phyloP scores from a whole-genome alignment of 768 basidiomycete genomes.

The Cytidiella melzeri region DNA sequence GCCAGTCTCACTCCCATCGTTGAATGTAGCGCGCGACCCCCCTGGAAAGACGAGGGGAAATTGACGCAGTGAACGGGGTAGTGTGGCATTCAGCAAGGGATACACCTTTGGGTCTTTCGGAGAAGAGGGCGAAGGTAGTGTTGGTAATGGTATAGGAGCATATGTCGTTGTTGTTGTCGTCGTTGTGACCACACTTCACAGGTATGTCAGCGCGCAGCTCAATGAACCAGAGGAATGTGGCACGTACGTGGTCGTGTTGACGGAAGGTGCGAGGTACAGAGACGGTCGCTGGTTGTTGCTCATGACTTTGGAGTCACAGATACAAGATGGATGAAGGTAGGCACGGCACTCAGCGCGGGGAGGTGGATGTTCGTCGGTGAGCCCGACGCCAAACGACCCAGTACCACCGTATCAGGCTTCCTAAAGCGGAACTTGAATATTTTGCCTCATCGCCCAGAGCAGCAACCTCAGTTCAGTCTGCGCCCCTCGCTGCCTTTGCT shows the following conservation, averaged over 20 bases:
- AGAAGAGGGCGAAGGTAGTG: conserved; percentile 61
- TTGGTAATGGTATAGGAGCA: conserved; percentile 79
- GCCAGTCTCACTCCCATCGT: conserved; percentile 58
- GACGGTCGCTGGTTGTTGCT: conserved; percentile 58
- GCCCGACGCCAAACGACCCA: conserved; percentile 10
- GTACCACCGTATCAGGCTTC: conserved; percentile 5
- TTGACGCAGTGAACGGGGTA: conserved; percentile 66
- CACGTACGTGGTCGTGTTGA: conserved; percentile 79
- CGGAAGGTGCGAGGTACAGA: conserved; percentile 71
- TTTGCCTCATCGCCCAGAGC: not conserved
- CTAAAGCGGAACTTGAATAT: conserved; percentile 12
- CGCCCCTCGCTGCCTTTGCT: too few relatives aligned
- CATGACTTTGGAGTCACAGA: conserved; percentile 40
- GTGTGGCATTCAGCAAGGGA: conserved; percentile 65
- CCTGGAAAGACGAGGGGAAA: conserved; percentile 80
- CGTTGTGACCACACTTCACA: conserved; percentile 76
- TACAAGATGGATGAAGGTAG: not conserved
- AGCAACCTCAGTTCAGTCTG: not conserved
- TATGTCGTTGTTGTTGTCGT: conserved; percentile 88
- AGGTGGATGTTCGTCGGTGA: conserved; percentile 6
- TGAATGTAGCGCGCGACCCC: conserved; percentile 74
- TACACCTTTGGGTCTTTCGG: conserved; percentile 78
- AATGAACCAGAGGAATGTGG: conserved; percentile 5
- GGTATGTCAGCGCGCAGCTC: conserved; percentile 1
- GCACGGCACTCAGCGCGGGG: conserved; percentile 3